phyloP scores from a whole-genome alignment of 2,329 filamentous ascomycete genomes.

The Coniochaeta sp. region DNA sequence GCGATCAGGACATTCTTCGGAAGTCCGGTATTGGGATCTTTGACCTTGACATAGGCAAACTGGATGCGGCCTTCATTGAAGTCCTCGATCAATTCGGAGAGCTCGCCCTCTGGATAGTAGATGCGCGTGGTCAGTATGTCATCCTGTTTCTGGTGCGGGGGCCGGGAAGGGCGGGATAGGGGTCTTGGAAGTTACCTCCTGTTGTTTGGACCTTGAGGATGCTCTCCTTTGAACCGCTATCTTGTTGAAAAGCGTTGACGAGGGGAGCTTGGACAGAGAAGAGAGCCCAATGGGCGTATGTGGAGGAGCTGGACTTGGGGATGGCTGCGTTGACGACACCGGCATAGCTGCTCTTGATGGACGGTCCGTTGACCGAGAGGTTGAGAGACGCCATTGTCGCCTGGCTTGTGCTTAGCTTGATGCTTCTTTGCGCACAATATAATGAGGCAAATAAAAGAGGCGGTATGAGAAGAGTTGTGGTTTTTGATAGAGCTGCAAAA shows the following conservation, averaged over 20 bases:
- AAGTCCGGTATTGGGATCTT: conserved; percentile 82
- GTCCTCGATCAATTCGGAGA: conserved; percentile 84
- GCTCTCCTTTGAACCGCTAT: conserved; percentile 80
- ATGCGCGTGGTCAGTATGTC: conserved; percentile 9
- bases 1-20: conserved; percentile 91
- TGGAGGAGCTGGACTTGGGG: conserved; percentile 59
- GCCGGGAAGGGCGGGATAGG: not conserved
- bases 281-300: conserved; percentile 86
- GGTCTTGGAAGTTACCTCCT: conserved; percentile 53
- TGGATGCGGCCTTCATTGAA: conserved; percentile 96
- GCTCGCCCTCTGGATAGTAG: conserved; percentile 70
- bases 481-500: not conserved
- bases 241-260: conserved; percentile 89
- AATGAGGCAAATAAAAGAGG: not conserved
- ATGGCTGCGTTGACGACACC: conserved; percentile 47
- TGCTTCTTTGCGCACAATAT: too few species aligned
- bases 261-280: conserved; percentile 91
- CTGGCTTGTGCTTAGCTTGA: not conserved
- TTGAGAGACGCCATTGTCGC: conserved; percentile 69
- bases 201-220: conserved; percentile 90
- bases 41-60: conserved; percentile 95
- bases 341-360: conserved; percentile 75
- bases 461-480: not conserved
- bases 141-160: not conserved
- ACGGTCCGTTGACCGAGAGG: conserved; percentile 70